Base-by-base conservation (phyloP, 169 alveolate species). In the Eimeria maxima region DNA sequence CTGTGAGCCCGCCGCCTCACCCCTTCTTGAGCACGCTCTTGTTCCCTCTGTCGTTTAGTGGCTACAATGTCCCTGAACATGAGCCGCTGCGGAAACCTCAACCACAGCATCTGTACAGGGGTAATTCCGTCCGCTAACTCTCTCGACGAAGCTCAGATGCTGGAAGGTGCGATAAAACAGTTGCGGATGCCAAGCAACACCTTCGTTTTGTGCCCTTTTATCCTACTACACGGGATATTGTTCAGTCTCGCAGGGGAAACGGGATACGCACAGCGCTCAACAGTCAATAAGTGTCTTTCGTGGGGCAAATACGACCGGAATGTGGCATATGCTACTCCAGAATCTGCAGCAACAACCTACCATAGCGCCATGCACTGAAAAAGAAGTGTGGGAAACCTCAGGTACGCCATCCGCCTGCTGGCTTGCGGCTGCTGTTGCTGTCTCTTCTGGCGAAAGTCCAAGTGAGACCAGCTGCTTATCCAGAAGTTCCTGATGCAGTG, bases 391-490 rank as follows among this genome's bases (percentile, higher is more conserved):
- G 45, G 71, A n/a, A 14, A 14, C 47, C 42, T 50, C 90, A 24
- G 4, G 24, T 27, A 33, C 47, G 53, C 71, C 67, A 44, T 80
- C 71, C 57, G 69, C 16, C 18, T 53, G 78, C 20, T 76, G 78
- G 38, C 42, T 4, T 53, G 45, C 29, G 6, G 78, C 63, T 60
- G 74, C 55, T 60, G 8, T 69, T 44, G 55, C 45, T 53, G 80
- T 50, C n/a, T 33, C 78, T 29, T 76, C 93, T 38, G 76, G 33
- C 3, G 93, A 18, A 29, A 33, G 57, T 20, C 93, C 93, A 2
- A 84, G 93, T 13, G 50, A 27, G 38, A 69, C 93, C 93, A 84
- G 78, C 55, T 84, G 93, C 78, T 78, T 84, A 33, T 84, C 93
- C 20, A 57, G 29, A 33, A 84, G 93, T 60, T 84, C 93, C 76